phyloP scores from a whole-genome alignment of 345 rosid genomes.

The Populus alba region DNA sequence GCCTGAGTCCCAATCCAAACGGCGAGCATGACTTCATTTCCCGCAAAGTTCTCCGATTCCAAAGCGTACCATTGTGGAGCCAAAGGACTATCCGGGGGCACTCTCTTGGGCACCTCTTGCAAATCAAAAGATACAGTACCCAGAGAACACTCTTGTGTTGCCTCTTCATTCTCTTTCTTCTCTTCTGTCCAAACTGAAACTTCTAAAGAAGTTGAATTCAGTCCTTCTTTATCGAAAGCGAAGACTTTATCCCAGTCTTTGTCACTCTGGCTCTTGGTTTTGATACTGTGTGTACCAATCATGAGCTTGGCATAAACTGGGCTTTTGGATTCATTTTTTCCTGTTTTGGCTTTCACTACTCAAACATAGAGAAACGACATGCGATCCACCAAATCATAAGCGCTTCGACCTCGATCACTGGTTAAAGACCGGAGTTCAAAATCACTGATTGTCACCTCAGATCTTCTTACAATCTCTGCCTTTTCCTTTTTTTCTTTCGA shows the following conservation, averaged over 20 bases:
- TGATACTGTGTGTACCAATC: slow-evolving; percentile 75
- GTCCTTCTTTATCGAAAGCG: slow-evolving; percentile 76
- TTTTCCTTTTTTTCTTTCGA: slow-evolving; percentile 29
- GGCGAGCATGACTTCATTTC: slow-evolving; percentile 92
- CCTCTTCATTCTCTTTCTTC: slow-evolving; percentile 49
- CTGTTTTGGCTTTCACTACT: slow-evolving; percentile 63
- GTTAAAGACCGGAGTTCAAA: slow-evolving; percentile 55
- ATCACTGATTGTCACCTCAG: slow-evolving; percentile 36
- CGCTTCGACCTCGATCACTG: slow-evolving; percentile 50
- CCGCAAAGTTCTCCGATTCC: slow-evolving; percentile 62
- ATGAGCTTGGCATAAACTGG: slow-evolving; percentile 64
- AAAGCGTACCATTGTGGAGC: slow-evolving; percentile 94
- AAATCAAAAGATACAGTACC: slow-evolving; percentile 91
- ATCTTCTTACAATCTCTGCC: slow-evolving; percentile 27
- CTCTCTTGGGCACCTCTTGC: slow-evolving; percentile 81
- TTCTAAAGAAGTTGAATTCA: slow-evolving; percentile 67
- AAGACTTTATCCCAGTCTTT: slow-evolving; percentile 93
- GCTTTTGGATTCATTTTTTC: slow-evolving; percentile 33
- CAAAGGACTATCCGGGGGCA: slow-evolving; percentile 83
- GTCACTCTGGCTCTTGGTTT: slow-evolving; percentile 57
- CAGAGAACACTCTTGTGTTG: slow-evolving; percentile 42
- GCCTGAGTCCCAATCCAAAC: slow-evolving; percentile 93
- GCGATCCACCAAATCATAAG: slow-evolving; percentile 73
- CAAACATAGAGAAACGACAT: slow-evolving; percentile 82
- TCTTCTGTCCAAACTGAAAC: slow-evolving; percentile 77